Conservation (phyloP, 495 filamentous ascomycete species). For the Aspergillus ellipticus region DNA sequence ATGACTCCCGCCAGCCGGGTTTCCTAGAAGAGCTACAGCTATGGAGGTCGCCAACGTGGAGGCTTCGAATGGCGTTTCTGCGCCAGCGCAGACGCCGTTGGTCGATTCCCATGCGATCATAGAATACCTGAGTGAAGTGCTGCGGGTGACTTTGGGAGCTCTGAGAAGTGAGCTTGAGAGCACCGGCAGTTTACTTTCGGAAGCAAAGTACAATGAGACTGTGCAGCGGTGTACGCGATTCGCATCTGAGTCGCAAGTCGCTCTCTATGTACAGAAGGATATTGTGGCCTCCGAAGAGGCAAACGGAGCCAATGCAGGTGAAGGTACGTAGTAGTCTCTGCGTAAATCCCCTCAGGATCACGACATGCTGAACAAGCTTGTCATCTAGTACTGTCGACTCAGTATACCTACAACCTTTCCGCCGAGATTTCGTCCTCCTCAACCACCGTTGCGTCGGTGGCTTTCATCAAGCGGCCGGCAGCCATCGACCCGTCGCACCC, state of each 20-base stretch:
- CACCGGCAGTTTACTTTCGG: constrained; percentile 76
- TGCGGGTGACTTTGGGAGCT: constrained; percentile 83
- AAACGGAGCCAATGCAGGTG: constrained; percentile 46
- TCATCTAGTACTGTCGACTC: constrained; percentile 24
- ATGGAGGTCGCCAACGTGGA: constrained; percentile 53
- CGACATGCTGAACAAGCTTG: constrained; percentile 6
- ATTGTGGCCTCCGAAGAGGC: constrained; percentile 51
- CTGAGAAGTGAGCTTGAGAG: constrained; percentile 72
- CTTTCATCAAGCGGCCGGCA: constrained; percentile 81
- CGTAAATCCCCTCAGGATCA: background rate
- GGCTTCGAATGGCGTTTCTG: constrained; percentile 43
- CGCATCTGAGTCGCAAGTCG: constrained; percentile 78
- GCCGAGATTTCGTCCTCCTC: constrained; percentile 76
- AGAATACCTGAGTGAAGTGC: constrained; percentile 72
- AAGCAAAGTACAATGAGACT: constrained; percentile 66
- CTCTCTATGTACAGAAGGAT: constrained; percentile 88
- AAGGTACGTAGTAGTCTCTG: constrained; percentile 36
- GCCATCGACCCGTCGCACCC: constrained; percentile 78
- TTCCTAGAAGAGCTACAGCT: constrained; percentile 20
- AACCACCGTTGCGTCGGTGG: constrained; percentile 76
- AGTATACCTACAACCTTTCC: constrained; percentile 73
- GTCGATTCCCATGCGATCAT: constrained; percentile 63
- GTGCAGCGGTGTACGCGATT: constrained; percentile 84
- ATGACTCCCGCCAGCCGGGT: constrained; percentile 28
- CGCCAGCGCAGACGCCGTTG: constrained; percentile 35